phyloP scores from a whole-genome alignment of 2,329 filamentous ascomycete genomes.

The Calonectria hawksworthii region DNA sequence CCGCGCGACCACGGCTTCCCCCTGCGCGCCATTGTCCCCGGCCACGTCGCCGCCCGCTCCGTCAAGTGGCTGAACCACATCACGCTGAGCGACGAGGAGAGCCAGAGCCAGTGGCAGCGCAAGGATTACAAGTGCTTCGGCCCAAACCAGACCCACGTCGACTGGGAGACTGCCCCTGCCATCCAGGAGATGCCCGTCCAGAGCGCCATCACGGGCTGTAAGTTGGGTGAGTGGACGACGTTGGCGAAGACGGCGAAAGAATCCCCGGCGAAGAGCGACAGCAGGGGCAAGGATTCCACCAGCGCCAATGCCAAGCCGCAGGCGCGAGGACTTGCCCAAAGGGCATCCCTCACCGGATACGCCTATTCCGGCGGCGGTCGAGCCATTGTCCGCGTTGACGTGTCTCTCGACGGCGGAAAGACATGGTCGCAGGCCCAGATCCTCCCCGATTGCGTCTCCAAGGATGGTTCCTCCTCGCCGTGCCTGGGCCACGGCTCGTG shows the following conservation, averaged over 20 bases:
- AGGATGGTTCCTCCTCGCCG: slow-evolving; percentile 43
- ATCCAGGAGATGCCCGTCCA: slow-evolving; percentile 80
- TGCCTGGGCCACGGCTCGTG: slow-evolving; percentile 65
- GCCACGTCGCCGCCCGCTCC: slow-evolving; percentile 75
- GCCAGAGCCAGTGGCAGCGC: slow-evolving; percentile 74
- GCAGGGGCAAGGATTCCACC: not conserved
- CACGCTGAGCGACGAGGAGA: slow-evolving; percentile 75
- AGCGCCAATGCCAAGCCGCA: not conserved
- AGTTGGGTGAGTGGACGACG: slow-evolving; percentile 55
- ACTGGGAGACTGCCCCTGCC: slow-evolving; percentile 73
- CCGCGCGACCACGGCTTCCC: slow-evolving; percentile 78
- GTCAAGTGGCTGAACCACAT: slow-evolving; percentile 80
- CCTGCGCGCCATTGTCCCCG: slow-evolving; percentile 72
- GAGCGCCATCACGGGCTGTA: slow-evolving; percentile 72
- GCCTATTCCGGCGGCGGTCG: slow-evolving; percentile 78
- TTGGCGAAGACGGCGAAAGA: not conserved
- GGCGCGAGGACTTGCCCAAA: slow-evolving; percentile 25
- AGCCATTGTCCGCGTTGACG: slow-evolving; percentile 76
- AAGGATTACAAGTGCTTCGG: slow-evolving; percentile 79
- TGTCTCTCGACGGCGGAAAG: slow-evolving; percentile 73
- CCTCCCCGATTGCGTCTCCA: slow-evolving; percentile 61
- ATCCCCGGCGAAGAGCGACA: too few species aligned
- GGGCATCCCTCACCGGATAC: slow-evolving; percentile 69
- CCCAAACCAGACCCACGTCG: slow-evolving; percentile 70
- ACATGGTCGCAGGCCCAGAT: slow-evolving; percentile 76